Base-by-base conservation (phyloP, 306 rosid species). In the Hippophae rhamnoides region DNA sequence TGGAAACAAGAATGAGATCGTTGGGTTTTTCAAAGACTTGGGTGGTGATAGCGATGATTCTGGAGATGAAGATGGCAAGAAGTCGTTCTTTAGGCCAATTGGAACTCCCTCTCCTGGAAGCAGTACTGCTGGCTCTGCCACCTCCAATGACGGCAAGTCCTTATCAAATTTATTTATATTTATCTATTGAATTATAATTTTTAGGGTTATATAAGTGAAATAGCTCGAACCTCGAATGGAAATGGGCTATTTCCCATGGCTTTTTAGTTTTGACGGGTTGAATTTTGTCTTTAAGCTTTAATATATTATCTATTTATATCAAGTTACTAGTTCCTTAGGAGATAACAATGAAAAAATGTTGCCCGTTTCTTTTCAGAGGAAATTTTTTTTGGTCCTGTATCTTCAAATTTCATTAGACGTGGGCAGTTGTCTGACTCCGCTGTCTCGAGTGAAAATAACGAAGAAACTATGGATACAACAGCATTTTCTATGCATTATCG, bases 401-500 rank as follows among this genome's bases (percentile, higher is more conserved):
- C 95, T 1, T 65, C 94, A 5, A 67, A 73, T 70, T 92, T 92
- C 77, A 92, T 92, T 57, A 75, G 87, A 67, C 88, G 93, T 1
- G 86, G 78, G 40, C 79, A 76, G 44, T 64, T 92, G 44, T 83
- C 85, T 3, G 93, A 83, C 65, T 83, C 88, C 1, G 86, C 77
- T 47, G 88, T 74, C 25, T 88, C 95, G 0, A 88, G 82, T 75
- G 81, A 73, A 13, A 60, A 75, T 25, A 76, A 72, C 52, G 97
- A 89, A 31, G 79, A 83, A 58, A 92, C 99, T 2, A 79, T 92
- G 96, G 99, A 92, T 58, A 83, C 95, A 3, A 92, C 90, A 0
- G 85, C 88, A 6, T 92, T 92, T 78, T 92, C 99, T 7, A 46
- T 88, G 93, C 99, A 92, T 74, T 92, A 83, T 64, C 89, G 86